Percentiles rank a stretch among this genome's conserved stretches.
Conservation (phyloP, 495 filamentous ascomycete species). For the Chaetomium cochliodes region DNA sequence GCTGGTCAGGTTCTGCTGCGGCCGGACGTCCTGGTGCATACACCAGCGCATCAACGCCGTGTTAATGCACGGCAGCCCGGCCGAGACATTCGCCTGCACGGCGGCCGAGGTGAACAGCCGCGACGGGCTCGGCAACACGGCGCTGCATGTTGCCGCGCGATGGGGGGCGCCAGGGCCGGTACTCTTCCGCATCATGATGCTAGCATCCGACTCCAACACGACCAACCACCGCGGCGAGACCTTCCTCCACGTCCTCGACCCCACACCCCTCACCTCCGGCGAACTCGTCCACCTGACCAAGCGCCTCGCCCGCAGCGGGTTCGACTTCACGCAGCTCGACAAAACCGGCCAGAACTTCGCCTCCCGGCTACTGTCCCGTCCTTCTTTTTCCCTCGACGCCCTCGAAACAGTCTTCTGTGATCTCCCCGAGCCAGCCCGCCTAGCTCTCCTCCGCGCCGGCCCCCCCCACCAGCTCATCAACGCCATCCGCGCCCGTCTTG, state of each 20-base stretch:
- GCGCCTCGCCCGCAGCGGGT: constrained; percentile 9
- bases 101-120: constrained; percentile 16
- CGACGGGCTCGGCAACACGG: constrained; percentile 22
- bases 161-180: constrained; percentile 23
- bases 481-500: constrained; percentile 7
- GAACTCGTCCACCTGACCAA: constrained; percentile 13
- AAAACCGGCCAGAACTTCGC: constrained; percentile 4
- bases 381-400: constrained; percentile 8
- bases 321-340: constrained; percentile 18
- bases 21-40: constrained; percentile 20
- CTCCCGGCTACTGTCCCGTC: background rate
- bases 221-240: constrained; percentile 23
- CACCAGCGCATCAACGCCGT: constrained; percentile 25
- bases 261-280: background rate
- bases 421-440: constrained; percentile 10
- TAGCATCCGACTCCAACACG: background rate
- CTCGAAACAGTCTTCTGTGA: constrained; percentile 15
- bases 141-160: constrained; percentile 23
- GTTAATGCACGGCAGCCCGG: constrained; percentile 10
- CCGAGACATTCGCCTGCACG: constrained; percentile 19
- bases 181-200: constrained; percentile 16
- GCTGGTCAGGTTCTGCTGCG: constrained; percentile 21
- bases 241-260: constrained; percentile 25
- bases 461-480: background rate
- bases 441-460: constrained; percentile 2